Percentiles rank a stretch among this genome's conserved stretches.
Conservation (phyloP, 768 basidiomycete genomes). For the Collybia sp. region DNA sequence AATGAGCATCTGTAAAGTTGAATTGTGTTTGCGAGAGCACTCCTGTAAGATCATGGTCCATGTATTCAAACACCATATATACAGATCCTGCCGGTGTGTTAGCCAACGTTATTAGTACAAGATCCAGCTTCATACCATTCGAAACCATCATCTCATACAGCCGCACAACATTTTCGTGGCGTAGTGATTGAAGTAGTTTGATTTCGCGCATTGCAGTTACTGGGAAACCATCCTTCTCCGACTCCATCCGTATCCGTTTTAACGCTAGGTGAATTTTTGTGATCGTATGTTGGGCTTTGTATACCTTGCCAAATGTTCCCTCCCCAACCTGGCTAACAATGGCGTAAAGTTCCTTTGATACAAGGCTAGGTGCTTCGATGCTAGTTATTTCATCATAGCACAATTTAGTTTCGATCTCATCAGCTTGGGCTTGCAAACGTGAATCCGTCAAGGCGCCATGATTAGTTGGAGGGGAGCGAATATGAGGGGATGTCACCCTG, state of each 20-base stretch:
- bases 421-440: background rate
- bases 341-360: conserved; percentile 58
- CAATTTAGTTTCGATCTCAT: conserved; percentile 6
- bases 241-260: conserved; percentile 97
- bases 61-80: conserved; percentile 99
- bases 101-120: background rate
- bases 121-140: conserved; percentile 54
- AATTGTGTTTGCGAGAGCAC: conserved; percentile 90
- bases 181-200: conserved; percentile 88
- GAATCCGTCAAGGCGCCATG: background rate
- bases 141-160: conserved; percentile 99
- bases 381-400: conserved; percentile 5
- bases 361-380: conserved; percentile 14
- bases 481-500: background rate
- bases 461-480: background rate
- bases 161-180: conserved; percentile 85
- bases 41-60: conserved; percentile 98
- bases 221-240: conserved; percentile 96
- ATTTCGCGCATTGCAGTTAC: conserved; percentile 99
- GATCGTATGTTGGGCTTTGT: conserved; percentile 86
- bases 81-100: conserved; percentile 64
- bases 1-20: conserved; percentile 76
- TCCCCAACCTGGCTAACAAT: conserved; percentile 95
- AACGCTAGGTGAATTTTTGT: conserved; percentile 81
- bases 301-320: conserved; percentile 97